Percentiles rank a stretch among this genome's conserved stretches.
Evolutionary conservation across 2,329 filamentous ascomycete species (phyloP).

Genomic region (Chrysosporium keratinophilum): DNA sequence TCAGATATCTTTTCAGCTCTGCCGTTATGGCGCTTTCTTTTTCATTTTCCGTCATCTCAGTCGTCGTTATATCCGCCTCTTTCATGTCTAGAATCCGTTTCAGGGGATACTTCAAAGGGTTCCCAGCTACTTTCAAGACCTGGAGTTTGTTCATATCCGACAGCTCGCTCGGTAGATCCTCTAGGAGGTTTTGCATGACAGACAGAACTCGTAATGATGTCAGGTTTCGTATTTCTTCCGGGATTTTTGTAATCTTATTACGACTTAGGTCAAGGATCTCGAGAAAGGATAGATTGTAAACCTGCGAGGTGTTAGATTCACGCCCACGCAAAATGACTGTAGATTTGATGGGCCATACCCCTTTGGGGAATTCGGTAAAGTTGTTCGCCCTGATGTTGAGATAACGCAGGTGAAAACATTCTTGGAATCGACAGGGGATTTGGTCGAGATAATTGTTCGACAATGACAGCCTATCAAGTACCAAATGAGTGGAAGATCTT

Average conservation of each 20-base stretch:
- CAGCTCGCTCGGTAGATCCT: conserved; percentile 69
- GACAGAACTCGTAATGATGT: conserved; percentile 82
- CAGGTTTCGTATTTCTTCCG: conserved; percentile 67
- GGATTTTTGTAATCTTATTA: conserved; percentile 70
- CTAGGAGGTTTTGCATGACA: conserved; percentile 75
- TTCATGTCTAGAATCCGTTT: conserved; percentile 56
- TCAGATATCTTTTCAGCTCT: conserved; percentile 50
- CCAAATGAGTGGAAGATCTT: conserved; percentile 8
- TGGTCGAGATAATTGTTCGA: conserved; percentile 44
- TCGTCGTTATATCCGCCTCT: conserved; percentile 52
- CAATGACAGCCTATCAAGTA: conserved; percentile 35
- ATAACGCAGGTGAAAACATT: conserved; percentile 41
- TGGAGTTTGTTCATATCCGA: conserved; percentile 84
- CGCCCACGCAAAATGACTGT: background rate
- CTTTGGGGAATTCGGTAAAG: conserved; percentile 52
- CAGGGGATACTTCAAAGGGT: conserved; percentile 71
- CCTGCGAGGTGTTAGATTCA: conserved; percentile 40
- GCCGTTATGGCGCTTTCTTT: conserved; percentile 50
- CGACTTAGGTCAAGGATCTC: conserved; percentile 89
- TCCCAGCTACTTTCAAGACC: conserved; percentile 81
- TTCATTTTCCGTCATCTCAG: conserved; percentile 48
- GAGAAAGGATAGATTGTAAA: conserved; percentile 74
- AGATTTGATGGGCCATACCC: conserved; percentile 39
- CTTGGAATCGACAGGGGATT: conserved; percentile 40
- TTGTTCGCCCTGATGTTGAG: conserved; percentile 42